Evolutionary conservation across 1,284 basidiomycete species (phyloP).

Genomic region (Tilletia horrida): DNA sequence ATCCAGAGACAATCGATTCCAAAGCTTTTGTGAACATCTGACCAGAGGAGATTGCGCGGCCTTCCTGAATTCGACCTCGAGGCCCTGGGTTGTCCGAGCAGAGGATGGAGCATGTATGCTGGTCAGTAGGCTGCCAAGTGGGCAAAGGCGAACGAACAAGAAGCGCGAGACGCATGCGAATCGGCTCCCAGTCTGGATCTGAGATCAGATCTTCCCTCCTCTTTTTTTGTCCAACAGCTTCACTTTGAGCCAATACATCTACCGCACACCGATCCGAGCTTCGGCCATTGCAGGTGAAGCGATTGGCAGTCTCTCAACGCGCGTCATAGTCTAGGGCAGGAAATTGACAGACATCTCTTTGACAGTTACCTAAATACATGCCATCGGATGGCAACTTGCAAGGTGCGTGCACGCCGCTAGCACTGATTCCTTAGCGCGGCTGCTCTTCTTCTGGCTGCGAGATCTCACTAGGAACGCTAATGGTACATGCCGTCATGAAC

Average conservation of each 20-base stretch:
- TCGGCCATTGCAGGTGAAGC: conserved; percentile 46
- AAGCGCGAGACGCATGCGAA: too few species aligned
- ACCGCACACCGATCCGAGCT: conserved; percentile 45
- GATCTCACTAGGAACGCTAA: neutral
- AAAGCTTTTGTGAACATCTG: conserved; percentile 41
- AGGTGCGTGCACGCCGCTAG: conserved; percentile 19
- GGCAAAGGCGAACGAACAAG: too few species aligned
- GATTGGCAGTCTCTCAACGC: neutral
- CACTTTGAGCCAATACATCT: conserved; percentile 44
- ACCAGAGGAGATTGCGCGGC: conserved; percentile 40
- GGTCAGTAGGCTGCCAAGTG: neutral
- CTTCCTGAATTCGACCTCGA: neutral
- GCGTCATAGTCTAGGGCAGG: too few species aligned
- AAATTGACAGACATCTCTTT: neutral
- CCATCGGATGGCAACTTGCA: conserved; percentile 42
- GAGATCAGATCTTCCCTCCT: too few species aligned
- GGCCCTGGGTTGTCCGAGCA: neutral
- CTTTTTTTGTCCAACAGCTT: conserved; percentile 18
- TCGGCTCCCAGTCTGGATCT: too few species aligned
- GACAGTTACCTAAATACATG: conserved; percentile 45
- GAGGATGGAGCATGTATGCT: conserved; percentile 15
- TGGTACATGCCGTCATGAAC: neutral
- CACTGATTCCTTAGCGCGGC: neutral
- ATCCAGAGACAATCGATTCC: conserved; percentile 35
- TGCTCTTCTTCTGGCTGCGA: neutral